Evolutionary conservation across 192 early-diverging fungal species (phyloP).

Genomic region (Mortierella antarctica): DNA sequence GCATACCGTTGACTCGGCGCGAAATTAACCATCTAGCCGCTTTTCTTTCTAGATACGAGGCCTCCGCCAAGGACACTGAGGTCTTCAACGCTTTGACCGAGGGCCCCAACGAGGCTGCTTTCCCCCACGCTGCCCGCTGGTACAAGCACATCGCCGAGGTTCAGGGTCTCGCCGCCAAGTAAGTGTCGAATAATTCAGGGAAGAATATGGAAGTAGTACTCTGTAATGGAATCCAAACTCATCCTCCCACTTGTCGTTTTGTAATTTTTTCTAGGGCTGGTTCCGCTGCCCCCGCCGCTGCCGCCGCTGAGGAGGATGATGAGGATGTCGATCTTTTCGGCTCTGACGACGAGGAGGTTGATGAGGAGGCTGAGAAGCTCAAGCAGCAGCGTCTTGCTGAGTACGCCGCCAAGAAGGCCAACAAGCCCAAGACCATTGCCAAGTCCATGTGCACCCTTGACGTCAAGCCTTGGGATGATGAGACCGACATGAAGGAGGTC

Average conservation of each 20-base stretch:
- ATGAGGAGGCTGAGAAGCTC: conserved; percentile 89
- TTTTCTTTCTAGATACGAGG: conserved; percentile 64
- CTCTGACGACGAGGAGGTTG: conserved; percentile 92
- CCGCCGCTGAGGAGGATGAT: conserved; percentile 83
- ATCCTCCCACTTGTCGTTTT: not conserved
- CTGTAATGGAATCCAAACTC: not conserved
- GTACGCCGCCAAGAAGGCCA: conserved; percentile 92
- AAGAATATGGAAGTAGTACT: not conserved
- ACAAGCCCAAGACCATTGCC: conserved; percentile 86
- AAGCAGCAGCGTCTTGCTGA: conserved; percentile 90
- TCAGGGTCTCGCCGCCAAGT: conserved; percentile 64
- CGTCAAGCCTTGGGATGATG: conserved; percentile 99
- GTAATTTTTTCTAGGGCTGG: conserved; percentile 59
- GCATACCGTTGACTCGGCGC: not conserved
- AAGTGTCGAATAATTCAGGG: conserved; percentile 17
- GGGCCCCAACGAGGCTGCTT: conserved; percentile 77
- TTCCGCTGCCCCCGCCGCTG: conserved; percentile 64
- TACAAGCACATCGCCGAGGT: conserved; percentile 88
- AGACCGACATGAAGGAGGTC: conserved; percentile 87
- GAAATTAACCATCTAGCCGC: not conserved
- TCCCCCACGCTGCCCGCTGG: conserved; percentile 94
- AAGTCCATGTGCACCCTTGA: conserved; percentile 94
- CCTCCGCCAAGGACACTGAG: conserved; percentile 86
- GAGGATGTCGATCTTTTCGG: conserved; percentile 97
- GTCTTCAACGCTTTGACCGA: conserved; percentile 83